Evolutionary conservation across 441 rosid genomes (phyloP).

Genomic region (Arabidopsis hybrid): DNA sequence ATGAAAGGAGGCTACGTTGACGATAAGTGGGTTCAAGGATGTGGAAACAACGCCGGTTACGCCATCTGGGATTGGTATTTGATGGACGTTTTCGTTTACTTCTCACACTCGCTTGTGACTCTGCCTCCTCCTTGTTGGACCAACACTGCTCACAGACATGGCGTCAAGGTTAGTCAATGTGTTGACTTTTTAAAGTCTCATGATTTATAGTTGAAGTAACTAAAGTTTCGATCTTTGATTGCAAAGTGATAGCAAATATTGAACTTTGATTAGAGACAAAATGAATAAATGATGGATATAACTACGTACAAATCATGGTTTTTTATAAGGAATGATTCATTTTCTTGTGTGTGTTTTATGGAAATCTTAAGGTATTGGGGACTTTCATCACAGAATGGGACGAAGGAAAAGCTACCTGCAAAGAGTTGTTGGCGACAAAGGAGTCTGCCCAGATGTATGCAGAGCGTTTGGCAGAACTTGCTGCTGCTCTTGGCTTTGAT

Average conservation of each 20-base stretch:
- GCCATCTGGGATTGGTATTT: constrained; percentile 88
- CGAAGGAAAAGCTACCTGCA: constrained; percentile 61
- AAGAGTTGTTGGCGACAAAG: constrained; percentile 64
- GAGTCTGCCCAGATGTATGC: constrained; percentile 79
- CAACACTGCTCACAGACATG: constrained; percentile 88
- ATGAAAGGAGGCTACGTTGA: constrained; percentile 81
- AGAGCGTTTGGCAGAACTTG: constrained; percentile 75
- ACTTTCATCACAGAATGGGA: constrained; percentile 89
- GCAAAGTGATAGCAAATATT: background rate
- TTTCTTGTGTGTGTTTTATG: constrained; percentile 39
- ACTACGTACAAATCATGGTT: too few relatives aligned
- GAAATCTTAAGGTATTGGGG: constrained; percentile 69
- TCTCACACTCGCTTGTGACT: constrained; percentile 77
- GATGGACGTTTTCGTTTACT: constrained; percentile 86
- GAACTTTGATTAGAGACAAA: background rate
- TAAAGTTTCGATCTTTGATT: background rate
- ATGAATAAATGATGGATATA: background rate
- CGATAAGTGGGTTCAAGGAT: constrained; percentile 91
- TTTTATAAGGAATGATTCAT: constrained; percentile 3
- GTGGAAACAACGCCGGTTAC: constrained; percentile 62
- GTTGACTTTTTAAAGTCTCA: background rate
- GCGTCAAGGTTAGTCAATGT: constrained; percentile 64
- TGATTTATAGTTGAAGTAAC: background rate
- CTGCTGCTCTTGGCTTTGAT: constrained; percentile 73
- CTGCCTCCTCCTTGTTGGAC: constrained; percentile 96